Percentiles rank a stretch among this genome's conserved stretches.
These are phyloP conservation scores for Vitis hybrid DNA, from an alignment of 177 flowering plant species.

Conservation along the genomic window DNA sequence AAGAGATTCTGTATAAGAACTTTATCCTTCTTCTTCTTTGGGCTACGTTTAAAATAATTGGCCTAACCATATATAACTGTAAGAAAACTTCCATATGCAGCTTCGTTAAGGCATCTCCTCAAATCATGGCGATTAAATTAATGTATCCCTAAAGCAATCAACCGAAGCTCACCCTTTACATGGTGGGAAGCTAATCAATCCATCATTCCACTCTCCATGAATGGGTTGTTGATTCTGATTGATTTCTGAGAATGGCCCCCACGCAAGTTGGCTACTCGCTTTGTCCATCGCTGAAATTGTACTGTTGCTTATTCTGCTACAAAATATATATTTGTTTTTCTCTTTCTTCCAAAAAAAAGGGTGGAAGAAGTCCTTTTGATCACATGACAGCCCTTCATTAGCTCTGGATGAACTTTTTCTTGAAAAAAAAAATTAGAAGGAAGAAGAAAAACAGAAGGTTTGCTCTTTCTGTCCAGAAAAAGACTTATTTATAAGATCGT, in stretches of 20 bases:
- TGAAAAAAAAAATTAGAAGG: too few species aligned
- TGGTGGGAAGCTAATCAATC: constrained; percentile 5
- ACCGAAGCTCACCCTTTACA: constrained; percentile 6
- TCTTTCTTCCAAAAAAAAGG: too few species aligned
- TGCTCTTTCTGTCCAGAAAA: too few species aligned
- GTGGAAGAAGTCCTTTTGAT: too few species aligned
- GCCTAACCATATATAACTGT: neutral
- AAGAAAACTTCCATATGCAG: neutral
- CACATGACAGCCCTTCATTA: too few species aligned
- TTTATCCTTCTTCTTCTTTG: neutral
- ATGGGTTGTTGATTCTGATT: neutral
- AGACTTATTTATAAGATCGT: too few species aligned
- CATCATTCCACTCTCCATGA: constrained; percentile 1
- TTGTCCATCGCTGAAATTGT: neutral
- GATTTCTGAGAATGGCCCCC: neutral
- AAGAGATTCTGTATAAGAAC: neutral
- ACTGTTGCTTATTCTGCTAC: too few species aligned
- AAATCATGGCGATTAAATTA: constrained; percentile 13
- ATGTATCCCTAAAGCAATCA: neutral
- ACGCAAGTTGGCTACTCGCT: neutral
- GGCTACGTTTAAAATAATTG: too few species aligned
- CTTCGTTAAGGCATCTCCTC: constrained; percentile 13
- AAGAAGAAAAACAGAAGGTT: too few species aligned
- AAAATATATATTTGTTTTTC: too few species aligned
- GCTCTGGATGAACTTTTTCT: too few species aligned